Evolutionary conservation across 345 rosid genomes (phyloP).

Genomic region (Populus deltoides): DNA sequence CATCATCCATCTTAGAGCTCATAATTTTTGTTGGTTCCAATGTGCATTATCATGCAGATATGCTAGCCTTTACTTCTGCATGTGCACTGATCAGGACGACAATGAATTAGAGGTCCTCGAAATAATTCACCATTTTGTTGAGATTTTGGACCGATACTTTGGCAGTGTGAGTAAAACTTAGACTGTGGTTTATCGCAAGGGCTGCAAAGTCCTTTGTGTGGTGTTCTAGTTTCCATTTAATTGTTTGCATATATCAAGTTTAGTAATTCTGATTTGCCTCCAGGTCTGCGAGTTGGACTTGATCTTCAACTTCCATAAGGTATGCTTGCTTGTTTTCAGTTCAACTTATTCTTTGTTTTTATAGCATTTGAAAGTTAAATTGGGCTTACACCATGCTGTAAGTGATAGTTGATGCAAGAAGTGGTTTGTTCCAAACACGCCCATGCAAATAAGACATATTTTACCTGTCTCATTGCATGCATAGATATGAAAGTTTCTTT

Average conservation of each 20-base stretch:
- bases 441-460: background rate
- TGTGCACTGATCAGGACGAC: conserved; percentile 91
- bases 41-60: conserved; percentile 48
- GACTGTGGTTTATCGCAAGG: background rate
- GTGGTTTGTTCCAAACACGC: background rate
- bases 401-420: background rate
- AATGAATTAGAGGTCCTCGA: conserved; percentile 87
- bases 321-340: conserved; percentile 7
- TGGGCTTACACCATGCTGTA: background rate
- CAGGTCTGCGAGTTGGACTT: conserved; percentile 95
- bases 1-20: background rate
- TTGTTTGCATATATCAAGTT: background rate
- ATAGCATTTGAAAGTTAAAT: background rate
- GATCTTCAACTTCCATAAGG: conserved; percentile 97
- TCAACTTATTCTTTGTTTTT: background rate
- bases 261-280: background rate
- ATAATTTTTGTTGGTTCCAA: background rate
- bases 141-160: conserved; percentile 89
- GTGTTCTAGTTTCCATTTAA: background rate
- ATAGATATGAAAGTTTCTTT: background rate
- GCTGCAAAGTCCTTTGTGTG: background rate
- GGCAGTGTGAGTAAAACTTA: conserved; percentile 74
- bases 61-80: conserved; percentile 97
- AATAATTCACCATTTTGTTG: conserved; percentile 90
- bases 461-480: background rate